Evolutionary conservation across 768 basidiomycete species (phyloP), one percentile per base, ranked within the genome.

Genomic region (Phanerochaete carnosa): DNA sequence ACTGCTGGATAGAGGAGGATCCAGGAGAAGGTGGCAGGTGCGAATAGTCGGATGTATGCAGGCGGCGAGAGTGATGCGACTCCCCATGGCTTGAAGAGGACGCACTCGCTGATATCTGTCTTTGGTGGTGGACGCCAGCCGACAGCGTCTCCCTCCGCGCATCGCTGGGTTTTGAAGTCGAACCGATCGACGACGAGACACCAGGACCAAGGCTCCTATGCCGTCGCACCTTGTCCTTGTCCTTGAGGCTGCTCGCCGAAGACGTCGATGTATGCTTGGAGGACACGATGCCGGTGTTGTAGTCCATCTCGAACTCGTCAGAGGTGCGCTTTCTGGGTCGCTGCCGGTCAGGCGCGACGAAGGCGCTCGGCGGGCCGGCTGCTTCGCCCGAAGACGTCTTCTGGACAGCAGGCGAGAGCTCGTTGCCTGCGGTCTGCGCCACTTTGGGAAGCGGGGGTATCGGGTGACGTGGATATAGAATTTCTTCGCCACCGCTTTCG

Each of bases 11-110:
- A 5, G 91, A 91, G 5, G 90, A 87, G n/a, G 92, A 86, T 1
- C 94, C 93, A 22, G 94, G 94, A 15, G 94, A 95, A 15, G 95
- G 92, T 13, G 94, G 94, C 3, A 96, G 79, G 69, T 92, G 92
- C 0, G 94, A 93, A 73, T 92, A 94, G 72, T 95, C 94, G 7
- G 81, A 87, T 52, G 83, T 79, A 57, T 85, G 85, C 39, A 81
- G 81, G 37, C 90, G 87, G 22, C 90, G 84, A 4, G 32, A 37
- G 35, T 58, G 61, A 35, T 53, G 61, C 46, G 83, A 70, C 57
- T 87, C 85, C 60, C 74, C 78, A 57, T 78, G 79, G 69, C 79
- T 87, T 43, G 86, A 87, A 25, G 82, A 85, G 16, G 83, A 88
- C 49, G 87, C 89, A 54, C 88, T 83, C 0, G 83, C 79, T 19